Percentiles rank a stretch among this genome's conserved stretches.
Conservation (phyloP, 352 stramenopile species). For the Aphanomyces cochlioides region DNA sequence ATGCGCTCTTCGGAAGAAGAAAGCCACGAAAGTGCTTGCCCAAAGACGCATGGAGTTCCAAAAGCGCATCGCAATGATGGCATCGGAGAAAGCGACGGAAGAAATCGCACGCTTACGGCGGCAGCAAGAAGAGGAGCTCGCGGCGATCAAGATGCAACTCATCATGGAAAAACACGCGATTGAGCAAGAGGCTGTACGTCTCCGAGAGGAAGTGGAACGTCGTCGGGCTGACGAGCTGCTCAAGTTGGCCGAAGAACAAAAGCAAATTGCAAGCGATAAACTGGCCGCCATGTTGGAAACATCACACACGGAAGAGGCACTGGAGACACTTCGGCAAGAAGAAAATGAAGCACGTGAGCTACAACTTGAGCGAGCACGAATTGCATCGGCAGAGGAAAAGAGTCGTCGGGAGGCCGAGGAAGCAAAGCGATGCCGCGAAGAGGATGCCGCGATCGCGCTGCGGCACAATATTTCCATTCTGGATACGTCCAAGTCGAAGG, state of each 20-base stretch:
- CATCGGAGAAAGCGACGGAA: slow-evolving; percentile 70
- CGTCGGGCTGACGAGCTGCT: slow-evolving; percentile 48
- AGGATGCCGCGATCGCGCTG: slow-evolving; percentile 54
- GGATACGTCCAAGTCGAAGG: slow-evolving; percentile 46
- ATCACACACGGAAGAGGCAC: slow-evolving; percentile 21
- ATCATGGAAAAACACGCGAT: slow-evolving; percentile 51
- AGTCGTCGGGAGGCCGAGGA: slow-evolving; percentile 37
- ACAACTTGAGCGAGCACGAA: slow-evolving; percentile 1
- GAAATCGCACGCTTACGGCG: slow-evolving; percentile 70
- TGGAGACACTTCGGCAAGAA: slow-evolving; percentile 6
- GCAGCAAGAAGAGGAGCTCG: slow-evolving; percentile 69
- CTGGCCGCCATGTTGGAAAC: slow-evolving; percentile 15
- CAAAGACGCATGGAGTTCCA: slow-evolving; percentile 65
- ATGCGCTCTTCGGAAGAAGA: slow-evolving; percentile 47
- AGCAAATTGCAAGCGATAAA: slow-evolving; percentile 20
- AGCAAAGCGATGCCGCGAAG: slow-evolving; percentile 40
- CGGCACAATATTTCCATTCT: slow-evolving; percentile 35
- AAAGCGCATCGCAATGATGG: slow-evolving; percentile 74
- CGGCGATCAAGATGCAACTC: slow-evolving; percentile 61
- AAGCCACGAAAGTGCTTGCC: slow-evolving; percentile 42
- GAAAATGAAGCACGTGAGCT: slow-evolving; percentile 5
- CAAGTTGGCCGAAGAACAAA: slow-evolving; percentile 45
- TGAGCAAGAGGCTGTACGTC: slow-evolving; percentile 43
- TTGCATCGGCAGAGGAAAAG: slow-evolving; percentile 24
- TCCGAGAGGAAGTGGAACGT: slow-evolving; percentile 44